Base-by-base conservation (phyloP, 257 asterid species). In the Fraxinus excelsior region DNA sequence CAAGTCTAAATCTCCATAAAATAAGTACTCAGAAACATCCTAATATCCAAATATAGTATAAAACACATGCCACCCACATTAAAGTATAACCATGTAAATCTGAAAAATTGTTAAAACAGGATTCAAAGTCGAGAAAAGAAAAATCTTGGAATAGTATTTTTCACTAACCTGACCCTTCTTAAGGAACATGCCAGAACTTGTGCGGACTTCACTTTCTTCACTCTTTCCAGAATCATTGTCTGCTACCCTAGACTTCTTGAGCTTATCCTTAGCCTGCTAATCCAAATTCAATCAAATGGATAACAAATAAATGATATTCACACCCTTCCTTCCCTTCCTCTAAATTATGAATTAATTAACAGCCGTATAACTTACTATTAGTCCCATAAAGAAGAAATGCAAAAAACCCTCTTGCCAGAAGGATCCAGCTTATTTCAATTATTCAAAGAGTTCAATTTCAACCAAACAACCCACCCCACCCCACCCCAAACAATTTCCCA, bases 201-300 rank as follows among this genome's bases (percentile, higher is more conserved):
- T 96, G 69, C 99, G 89, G 42, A 88, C 96, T 78, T 93, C 91
- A 60, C 98, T 96, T 82, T 88, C 97, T 29, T 91, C 25, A 75
- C 97, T 93, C 91, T 89, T 85, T 44, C 99, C 99, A 66, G 99
- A 86, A 3, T 89, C 97, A 79, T 89, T 87, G 82, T 92, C 97
- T 68, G 98, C 94, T 70, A 96, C 99, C 99, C 88, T 90, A 58
- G 99, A 93, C 80, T 96, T 96, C 86, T 91, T 97, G 87, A 90
- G 85, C 79, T 87, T 91, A 86, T 86, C 97, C 82, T 88, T 89
- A 65, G 97, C 98, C 98, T 96, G 73, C 58, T 60, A 88, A 73
- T 58, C 1, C 26, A 58, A 21, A 23, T 58, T 44, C 81, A 80
- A 76, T 68, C 79, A 82, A 6, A n/a, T 6, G 3, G 14, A 56